Evolutionary conservation across 2,329 filamentous ascomycete genomes (phyloP).

Genomic region (Lizonia empirigonia): DNA sequence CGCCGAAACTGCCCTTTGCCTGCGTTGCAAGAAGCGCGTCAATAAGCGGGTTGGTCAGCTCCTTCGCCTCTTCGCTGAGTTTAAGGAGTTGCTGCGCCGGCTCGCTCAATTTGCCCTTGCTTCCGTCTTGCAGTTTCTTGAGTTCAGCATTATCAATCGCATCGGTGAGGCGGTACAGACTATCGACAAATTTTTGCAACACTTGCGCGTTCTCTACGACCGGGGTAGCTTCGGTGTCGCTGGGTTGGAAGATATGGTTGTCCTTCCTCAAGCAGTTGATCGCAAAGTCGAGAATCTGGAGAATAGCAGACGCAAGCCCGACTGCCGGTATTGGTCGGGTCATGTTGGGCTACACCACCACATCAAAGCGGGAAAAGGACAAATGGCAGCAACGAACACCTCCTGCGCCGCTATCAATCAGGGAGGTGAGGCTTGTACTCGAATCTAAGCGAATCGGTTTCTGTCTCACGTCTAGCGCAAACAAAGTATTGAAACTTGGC

Average conservation of each 20-base stretch:
- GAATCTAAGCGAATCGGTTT: constrained; percentile 15
- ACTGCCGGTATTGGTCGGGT: constrained; percentile 27
- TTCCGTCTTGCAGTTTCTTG: constrained; percentile 27
- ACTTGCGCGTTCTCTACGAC: constrained; percentile 27
- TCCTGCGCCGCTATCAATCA: constrained; percentile 8
- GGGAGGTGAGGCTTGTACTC: constrained; percentile 14
- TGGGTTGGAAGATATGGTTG: constrained; percentile 30
- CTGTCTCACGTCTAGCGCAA: constrained; percentile 16
- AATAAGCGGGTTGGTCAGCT: constrained; percentile 25
- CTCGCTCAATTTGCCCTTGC: constrained; percentile 33
- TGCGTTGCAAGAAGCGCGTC: constrained; percentile 30
- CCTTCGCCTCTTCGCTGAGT: constrained; percentile 31
- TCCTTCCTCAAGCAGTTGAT: constrained; percentile 33
- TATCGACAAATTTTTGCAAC: constrained; percentile 30
- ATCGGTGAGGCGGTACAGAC: constrained; percentile 30
- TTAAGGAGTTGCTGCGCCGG: constrained; percentile 34
- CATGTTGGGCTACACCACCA: constrained; percentile 12
- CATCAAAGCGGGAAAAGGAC: constrained; percentile 17
- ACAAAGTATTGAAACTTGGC: constrained; percentile 16
- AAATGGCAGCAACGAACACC: constrained; percentile 8
- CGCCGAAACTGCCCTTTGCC: constrained; percentile 26
- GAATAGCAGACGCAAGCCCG: constrained; percentile 25
- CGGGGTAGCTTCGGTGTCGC: constrained; percentile 13
- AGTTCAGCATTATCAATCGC: constrained; percentile 28
- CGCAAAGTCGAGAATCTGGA: constrained; percentile 33